Conservation (phyloP, 805 yeast species). For the Candida manassasensis region DNA sequence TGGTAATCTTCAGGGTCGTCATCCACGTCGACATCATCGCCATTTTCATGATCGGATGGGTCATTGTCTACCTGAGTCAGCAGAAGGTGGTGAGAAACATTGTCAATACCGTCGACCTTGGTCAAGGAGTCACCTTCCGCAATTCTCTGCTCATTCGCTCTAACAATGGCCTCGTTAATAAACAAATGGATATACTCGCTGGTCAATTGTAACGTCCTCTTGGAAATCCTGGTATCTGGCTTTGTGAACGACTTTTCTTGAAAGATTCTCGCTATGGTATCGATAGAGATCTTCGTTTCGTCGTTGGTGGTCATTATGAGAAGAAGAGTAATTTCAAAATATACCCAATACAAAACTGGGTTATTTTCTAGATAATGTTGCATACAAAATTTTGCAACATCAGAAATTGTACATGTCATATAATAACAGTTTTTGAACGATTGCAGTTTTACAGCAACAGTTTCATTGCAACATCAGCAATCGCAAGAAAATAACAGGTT, state of each 20-base stretch:
- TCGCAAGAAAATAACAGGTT: too few species aligned
- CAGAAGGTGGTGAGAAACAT: conserved; percentile 12
- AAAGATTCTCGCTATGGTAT: conserved; percentile 47
- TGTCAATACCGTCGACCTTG: conserved; percentile 33
- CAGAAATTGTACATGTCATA: too few species aligned
- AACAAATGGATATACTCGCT: conserved; percentile 54
- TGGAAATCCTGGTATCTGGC: conserved; percentile 42
- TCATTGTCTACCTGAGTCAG: conserved; percentile 12
- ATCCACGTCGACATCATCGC: conserved; percentile 13
- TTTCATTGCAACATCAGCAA: too few species aligned
- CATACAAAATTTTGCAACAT: too few species aligned
- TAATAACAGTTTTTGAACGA: too few species aligned
- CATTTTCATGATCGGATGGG: conserved; percentile 11
- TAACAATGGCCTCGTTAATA: conserved; percentile 52
- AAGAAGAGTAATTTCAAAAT: too few species aligned
- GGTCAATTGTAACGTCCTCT: conserved; percentile 44
- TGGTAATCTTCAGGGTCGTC: conserved; percentile 15
- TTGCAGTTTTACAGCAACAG: too few species aligned
- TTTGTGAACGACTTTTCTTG: conserved; percentile 47
- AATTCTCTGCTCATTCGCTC: conserved; percentile 52
- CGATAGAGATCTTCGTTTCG: conserved; percentile 6
- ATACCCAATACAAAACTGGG: too few species aligned
- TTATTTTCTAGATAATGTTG: too few species aligned
- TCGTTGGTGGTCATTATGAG: background rate
- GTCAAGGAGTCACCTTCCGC: conserved; percentile 21